A percentile compares a stretch with the other conserved stretches of the same genome.
Conservation (phyloP, 2,329 filamentous ascomycete genomes). For the Fusarium aywerte region DNA sequence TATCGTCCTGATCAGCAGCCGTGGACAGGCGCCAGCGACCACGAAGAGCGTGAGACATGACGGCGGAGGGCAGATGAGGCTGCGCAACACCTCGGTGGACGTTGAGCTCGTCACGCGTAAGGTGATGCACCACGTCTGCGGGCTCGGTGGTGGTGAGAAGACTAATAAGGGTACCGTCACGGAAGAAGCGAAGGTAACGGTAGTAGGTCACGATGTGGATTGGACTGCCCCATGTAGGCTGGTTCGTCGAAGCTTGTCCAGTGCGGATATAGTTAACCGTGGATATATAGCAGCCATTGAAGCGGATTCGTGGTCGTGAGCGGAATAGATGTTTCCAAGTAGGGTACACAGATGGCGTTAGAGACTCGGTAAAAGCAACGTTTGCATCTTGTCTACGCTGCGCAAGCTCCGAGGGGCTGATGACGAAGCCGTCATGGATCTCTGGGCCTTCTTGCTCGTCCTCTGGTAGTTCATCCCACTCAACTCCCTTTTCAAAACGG, state of each 20-base stretch:
- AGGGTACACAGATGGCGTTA: slow-evolving; percentile 59
- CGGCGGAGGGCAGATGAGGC: slow-evolving; percentile 53
- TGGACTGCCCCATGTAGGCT: slow-evolving; percentile 80
- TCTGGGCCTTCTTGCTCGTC: slow-evolving; percentile 49
- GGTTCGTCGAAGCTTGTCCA: slow-evolving; percentile 77
- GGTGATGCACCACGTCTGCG: slow-evolving; percentile 84
- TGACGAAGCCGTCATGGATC: slow-evolving; percentile 47
- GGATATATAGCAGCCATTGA: slow-evolving; percentile 95
- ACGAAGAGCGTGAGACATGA: slow-evolving; percentile 76
- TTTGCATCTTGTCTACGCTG: slow-evolving; percentile 49
- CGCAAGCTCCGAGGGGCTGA: slow-evolving; percentile 53
- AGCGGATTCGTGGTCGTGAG: slow-evolving; percentile 84
- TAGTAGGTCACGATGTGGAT: slow-evolving; percentile 98
- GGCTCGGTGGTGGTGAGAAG: slow-evolving; percentile 86
- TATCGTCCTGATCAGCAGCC: slow-evolving; percentile 47
- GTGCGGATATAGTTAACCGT: slow-evolving; percentile 94
- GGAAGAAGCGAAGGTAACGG: slow-evolving; percentile 94
- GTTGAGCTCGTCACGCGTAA: slow-evolving; percentile 77
- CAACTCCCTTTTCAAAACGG: slow-evolving; percentile 72
- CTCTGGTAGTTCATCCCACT: slow-evolving; percentile 62
- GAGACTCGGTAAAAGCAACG: slow-evolving; percentile 53
- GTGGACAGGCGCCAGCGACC: slow-evolving; percentile 64
- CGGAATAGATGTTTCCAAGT: slow-evolving; percentile 80
- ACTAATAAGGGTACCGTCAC: slow-evolving; percentile 84
- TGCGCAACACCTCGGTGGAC: slow-evolving; percentile 52